phyloP scores from a whole-genome alignment of 2,329 filamentous ascomycete species.

The Alternaria sp. region DNA sequence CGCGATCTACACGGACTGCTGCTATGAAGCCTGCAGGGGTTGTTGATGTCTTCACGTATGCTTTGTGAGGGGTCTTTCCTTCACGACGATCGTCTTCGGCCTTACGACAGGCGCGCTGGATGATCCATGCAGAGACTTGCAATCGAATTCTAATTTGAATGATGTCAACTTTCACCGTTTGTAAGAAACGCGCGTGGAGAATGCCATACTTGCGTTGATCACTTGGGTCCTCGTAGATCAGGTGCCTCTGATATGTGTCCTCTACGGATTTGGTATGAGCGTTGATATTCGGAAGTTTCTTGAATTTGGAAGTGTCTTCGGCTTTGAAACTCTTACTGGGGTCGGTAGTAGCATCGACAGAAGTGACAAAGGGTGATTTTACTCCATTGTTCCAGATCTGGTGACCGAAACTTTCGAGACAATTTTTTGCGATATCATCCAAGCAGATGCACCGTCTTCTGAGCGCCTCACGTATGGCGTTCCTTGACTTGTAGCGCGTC shows the following conservation, averaged over 20 bases:
- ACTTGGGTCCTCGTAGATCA: background rate
- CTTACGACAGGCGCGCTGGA: conserved; percentile 9
- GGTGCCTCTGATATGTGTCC: background rate
- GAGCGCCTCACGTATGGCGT: background rate
- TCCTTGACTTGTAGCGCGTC: background rate
- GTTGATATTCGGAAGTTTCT: background rate
- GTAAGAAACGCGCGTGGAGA: background rate
- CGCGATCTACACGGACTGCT: background rate
- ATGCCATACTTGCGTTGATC: background rate
- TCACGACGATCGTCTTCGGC: background rate
- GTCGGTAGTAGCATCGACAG: background rate
- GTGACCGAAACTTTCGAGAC: background rate
- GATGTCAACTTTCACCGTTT: background rate
- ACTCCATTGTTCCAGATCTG: background rate
- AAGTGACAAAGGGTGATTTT: background rate
- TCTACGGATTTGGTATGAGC: background rate
- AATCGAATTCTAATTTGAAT: background rate
- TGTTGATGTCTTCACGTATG: background rate
- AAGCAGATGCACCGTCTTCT: background rate
- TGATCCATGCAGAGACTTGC: background rate
- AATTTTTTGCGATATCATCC: background rate
- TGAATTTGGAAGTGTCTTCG: background rate
- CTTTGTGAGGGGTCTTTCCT: background rate
- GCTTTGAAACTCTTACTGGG: background rate
- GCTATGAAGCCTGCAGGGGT: background rate